These are phyloP conservation scores for Coemansia sp. DNA, from an alignment of 371 early-diverging fungal species.

Conservation along the genomic window DNA sequence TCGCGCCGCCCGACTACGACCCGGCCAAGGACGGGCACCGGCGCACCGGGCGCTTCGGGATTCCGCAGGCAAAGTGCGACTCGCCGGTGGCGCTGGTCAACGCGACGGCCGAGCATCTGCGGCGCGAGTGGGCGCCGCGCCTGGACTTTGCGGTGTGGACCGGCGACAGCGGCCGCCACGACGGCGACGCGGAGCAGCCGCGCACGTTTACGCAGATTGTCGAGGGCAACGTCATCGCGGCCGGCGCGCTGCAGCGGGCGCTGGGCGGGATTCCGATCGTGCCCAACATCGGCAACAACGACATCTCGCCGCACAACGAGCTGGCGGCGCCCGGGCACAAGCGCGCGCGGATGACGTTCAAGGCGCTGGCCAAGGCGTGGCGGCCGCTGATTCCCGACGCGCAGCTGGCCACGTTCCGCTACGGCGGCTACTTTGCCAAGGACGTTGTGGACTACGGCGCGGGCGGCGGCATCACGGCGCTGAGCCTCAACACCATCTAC, in stretches of 20 bases:
- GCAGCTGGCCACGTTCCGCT: conserved; percentile 59
- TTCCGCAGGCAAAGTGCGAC: conserved; percentile 67
- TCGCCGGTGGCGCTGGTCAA: conserved; percentile 66
- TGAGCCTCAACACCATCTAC: conserved; percentile 73
- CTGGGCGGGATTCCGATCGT: conserved; percentile 19
- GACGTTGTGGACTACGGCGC: conserved; percentile 50
- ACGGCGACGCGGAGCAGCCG: conserved; percentile 66
- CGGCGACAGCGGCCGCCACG: conserved; percentile 78
- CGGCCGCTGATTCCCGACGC: conserved; percentile 58
- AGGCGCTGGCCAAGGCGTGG: conserved; percentile 22
- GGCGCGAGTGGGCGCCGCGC: conserved; percentile 54
- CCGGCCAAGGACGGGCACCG: conserved; percentile 19
- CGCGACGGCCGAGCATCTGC: conserved; percentile 68
- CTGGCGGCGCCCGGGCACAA: conserved; percentile 55
- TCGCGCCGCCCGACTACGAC: conserved; percentile 13
- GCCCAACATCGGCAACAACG: conserved; percentile 75
- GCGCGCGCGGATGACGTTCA: conserved; percentile 47
- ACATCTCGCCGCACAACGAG: conserved; percentile 73
- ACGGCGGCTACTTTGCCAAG: conserved; percentile 68
- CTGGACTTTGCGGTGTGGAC: conserved; percentile 83
- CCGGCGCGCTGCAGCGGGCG: conserved; percentile 12
- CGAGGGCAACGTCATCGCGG: conserved; percentile 22
- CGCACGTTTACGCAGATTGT: conserved; percentile 62
- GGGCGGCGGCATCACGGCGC: conserved; percentile 47
- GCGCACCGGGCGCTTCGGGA: conserved; percentile 55